Evolutionary conservation across 2,329 filamentous ascomycete genomes (phyloP).

Genomic region (Paraphaeosphaeria sporulosa): DNA sequence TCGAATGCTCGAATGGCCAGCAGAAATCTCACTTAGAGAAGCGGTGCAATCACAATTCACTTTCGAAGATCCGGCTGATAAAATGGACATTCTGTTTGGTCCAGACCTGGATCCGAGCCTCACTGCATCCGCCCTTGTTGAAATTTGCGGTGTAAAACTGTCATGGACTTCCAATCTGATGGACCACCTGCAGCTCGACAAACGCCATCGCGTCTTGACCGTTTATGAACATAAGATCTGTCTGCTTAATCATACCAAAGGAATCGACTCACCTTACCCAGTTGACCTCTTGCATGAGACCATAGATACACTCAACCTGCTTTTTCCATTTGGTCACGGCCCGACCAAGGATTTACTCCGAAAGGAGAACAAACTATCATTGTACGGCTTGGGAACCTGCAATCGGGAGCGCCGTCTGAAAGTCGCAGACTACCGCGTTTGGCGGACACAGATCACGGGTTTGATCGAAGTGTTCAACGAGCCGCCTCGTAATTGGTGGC

Average conservation of each 20-base stretch:
- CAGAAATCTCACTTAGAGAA: neutral
- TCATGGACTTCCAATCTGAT: slow-evolving; percentile 1
- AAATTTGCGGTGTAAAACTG: neutral
- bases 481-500: neutral
- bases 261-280: neutral
- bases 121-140: neutral
- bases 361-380: neutral
- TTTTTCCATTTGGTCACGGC: slow-evolving; percentile 1
- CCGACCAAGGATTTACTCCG: neutral
- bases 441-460: neutral
- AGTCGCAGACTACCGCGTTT: neutral
- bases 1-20: neutral
- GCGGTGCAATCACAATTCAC: neutral
- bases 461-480: slow-evolving; percentile 1
- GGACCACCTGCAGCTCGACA: neutral
- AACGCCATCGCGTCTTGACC: neutral
- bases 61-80: neutral
- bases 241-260: neutral
- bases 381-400: neutral
- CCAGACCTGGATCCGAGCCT: neutral
- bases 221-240: slow-evolving; percentile 6
- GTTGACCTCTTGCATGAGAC: neutral
- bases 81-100: neutral
- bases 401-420: neutral
- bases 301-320: slow-evolving; percentile 1